These are phyloP conservation scores for Neurospora cerealis DNA, from an alignment of 495 filamentous ascomycete species.

Conservation along the genomic window DNA sequence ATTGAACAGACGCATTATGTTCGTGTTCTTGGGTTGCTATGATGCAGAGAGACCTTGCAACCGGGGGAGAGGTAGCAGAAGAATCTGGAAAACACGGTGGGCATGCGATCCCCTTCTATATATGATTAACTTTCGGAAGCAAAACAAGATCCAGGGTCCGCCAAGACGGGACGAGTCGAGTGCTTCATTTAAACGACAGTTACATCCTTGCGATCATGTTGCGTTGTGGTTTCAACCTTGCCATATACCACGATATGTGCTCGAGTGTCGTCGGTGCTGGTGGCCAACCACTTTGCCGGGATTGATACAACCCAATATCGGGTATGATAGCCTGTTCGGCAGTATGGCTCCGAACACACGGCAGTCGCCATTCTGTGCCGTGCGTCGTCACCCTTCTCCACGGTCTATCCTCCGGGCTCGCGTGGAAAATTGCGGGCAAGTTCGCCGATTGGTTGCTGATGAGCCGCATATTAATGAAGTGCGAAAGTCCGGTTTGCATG, in stretches of 20 bases:
- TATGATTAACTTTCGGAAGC: neutral
- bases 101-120: neutral
- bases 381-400: neutral
- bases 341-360: slow-evolving; percentile 11
- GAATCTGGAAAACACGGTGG: neutral
- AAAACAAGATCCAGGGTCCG: neutral
- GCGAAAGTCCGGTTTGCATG: neutral
- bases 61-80: neutral
- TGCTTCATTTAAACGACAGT: neutral
- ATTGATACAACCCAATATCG: slow-evolving; percentile 9
- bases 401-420: neutral
- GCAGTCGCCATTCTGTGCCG: slow-evolving; percentile 3
- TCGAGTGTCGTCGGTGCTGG: neutral
- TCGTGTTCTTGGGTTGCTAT: neutral
- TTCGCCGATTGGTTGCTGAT: neutral
- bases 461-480: neutral
- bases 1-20: slow-evolving; percentile 18
- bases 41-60: neutral
- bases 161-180: slow-evolving; percentile 8
- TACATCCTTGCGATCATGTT: neutral
- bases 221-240: neutral
- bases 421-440: neutral
- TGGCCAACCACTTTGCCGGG: slow-evolving; percentile 9
- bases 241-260: neutral
- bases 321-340: slow-evolving; percentile 20